Conservation (phyloP, 495 filamentous ascomycete species). For the Lophiotrema nucula region DNA sequence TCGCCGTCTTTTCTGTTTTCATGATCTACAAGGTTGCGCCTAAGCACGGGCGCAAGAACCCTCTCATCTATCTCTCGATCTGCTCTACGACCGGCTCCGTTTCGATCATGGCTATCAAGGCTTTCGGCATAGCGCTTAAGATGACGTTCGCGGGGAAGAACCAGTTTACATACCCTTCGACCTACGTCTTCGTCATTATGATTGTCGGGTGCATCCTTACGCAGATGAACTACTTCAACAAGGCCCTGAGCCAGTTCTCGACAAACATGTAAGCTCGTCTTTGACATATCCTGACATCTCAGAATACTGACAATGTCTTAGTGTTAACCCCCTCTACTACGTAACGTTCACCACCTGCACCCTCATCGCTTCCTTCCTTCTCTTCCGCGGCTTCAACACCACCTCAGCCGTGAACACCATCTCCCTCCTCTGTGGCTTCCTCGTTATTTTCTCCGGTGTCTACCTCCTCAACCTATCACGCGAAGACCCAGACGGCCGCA, state of each 20-base stretch:
- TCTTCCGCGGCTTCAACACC: conserved; percentile 97
- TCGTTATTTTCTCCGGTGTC: conserved; percentile 94
- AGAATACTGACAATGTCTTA: conserved; percentile 41
- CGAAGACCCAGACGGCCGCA: conserved; percentile 78
- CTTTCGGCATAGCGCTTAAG: conserved; percentile 94
- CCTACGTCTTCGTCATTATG: conserved; percentile 95
- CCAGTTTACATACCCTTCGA: conserved; percentile 89
- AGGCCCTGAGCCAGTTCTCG: conserved; percentile 93
- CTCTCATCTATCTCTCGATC: conserved; percentile 91
- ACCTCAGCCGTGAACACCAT: conserved; percentile 90
- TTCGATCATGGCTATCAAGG: conserved; percentile 98
- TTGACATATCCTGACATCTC: neutral
- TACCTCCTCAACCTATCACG: conserved; percentile 95
- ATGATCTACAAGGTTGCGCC: conserved; percentile 97
- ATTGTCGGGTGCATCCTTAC: conserved; percentile 90
- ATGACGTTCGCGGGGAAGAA: conserved; percentile 88
- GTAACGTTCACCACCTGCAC: conserved; percentile 99
- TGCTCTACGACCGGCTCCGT: conserved; percentile 95
- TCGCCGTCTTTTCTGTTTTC: conserved; percentile 76
- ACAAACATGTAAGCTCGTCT: conserved; percentile 94
- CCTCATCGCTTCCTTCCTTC: conserved; percentile 91
- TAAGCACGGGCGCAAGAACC: conserved; percentile 86
- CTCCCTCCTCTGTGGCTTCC: conserved; percentile 88
- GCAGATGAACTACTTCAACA: conserved; percentile 99
- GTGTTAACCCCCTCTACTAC: conserved; percentile 97